A percentile compares a stretch with the other conserved stretches of the same genome.
These are phyloP conservation scores for Avena eriantha DNA, from an alignment of 176 grass and related monocot species.

Conservation along the genomic window DNA sequence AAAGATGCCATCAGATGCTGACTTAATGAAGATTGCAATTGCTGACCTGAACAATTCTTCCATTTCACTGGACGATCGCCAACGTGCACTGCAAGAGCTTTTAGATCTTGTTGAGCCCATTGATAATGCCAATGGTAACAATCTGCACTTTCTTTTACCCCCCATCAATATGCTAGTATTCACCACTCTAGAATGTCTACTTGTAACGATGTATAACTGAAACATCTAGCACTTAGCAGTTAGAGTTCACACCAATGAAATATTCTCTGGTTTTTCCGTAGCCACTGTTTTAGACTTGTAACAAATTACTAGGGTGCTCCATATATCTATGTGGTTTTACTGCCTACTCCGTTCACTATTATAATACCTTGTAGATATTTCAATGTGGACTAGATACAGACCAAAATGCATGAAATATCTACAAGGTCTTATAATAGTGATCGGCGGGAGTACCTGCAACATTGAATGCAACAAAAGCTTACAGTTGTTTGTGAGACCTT, in stretches of 20 bases:
- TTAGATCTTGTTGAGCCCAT: slow-evolving; percentile 88
- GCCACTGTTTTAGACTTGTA: slow-evolving; percentile 12
- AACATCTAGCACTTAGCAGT: background rate
- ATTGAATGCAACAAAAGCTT: background rate
- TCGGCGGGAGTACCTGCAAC: background rate
- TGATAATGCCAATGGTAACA: slow-evolving; percentile 87
- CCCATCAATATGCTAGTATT: background rate
- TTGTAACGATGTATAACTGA: background rate
- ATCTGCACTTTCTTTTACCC: slow-evolving; percentile 6
- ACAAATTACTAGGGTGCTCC: background rate
- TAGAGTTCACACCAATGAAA: background rate
- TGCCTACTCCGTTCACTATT: background rate
- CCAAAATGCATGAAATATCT: no score
- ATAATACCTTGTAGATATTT: no score
- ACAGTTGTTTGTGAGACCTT: background rate
- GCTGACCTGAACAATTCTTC: slow-evolving; percentile 86
- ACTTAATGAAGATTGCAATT: slow-evolving; percentile 93
- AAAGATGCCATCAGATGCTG: slow-evolving; percentile 88
- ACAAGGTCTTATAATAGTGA: no score
- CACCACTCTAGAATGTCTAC: background rate
- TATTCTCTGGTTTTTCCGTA: background rate
- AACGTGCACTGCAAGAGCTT: slow-evolving; percentile 78
- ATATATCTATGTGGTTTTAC: slow-evolving; percentile 13
- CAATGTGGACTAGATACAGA: no score
- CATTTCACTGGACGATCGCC: slow-evolving; percentile 68